Evolutionary conservation across 163 green algal genomes (phyloP).

Genomic region (Volvox carteri): DNA sequence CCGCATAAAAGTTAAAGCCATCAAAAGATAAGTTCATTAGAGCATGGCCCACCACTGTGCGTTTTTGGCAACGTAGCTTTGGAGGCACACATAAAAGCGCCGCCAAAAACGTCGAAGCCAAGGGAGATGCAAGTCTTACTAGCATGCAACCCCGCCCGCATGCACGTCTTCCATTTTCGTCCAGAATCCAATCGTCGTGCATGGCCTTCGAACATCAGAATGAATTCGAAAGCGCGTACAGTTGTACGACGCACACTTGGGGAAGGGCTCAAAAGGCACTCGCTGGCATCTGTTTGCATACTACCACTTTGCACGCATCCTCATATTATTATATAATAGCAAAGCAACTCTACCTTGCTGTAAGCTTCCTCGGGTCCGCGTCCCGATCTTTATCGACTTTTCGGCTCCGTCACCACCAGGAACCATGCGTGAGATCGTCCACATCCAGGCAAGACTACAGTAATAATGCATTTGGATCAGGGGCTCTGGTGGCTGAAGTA

Average conservation of each 20-base stretch:
- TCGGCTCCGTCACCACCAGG: background rate
- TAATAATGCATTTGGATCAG: background rate
- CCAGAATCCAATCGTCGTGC: background rate
- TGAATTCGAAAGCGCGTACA: background rate
- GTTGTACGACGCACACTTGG: background rate
- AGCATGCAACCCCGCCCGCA: background rate
- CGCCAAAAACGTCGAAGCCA: background rate
- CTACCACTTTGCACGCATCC: background rate
- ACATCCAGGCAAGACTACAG: constrained; percentile 66
- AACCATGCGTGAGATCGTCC: constrained; percentile 88
- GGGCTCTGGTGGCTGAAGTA: background rate
- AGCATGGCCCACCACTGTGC: too few species aligned
- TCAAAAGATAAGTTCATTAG: too few species aligned
- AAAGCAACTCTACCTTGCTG: background rate
- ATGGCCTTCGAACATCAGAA: constrained; percentile 1
- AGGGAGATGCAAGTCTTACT: background rate
- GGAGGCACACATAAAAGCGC: background rate
- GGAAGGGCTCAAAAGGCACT: background rate
- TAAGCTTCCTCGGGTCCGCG: background rate
- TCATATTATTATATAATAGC: background rate
- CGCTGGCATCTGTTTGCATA: background rate
- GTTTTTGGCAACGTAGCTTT: background rate
- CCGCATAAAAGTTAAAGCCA: too few species aligned
- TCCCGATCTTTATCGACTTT: background rate
- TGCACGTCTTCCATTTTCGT: background rate